These are phyloP conservation scores for Trypanosoma grayi DNA, from an alignment of 208 protist genomes.

Conservation along the genomic window DNA sequence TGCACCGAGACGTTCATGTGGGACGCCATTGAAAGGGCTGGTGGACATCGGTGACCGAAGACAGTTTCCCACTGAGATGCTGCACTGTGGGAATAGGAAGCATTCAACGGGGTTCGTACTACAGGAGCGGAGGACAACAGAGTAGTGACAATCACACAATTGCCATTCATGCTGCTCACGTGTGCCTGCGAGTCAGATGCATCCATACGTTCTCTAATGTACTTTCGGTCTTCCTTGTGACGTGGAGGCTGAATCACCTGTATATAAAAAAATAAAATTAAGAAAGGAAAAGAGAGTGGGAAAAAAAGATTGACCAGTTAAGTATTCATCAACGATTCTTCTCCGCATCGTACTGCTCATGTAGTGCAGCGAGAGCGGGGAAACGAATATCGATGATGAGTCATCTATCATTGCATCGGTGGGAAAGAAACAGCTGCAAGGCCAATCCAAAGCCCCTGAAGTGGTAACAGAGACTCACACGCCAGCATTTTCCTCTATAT, in stretches of 20 bases:
- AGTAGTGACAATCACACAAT: slow-evolving; percentile 25
- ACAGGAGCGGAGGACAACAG: neutral
- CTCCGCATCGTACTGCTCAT: no score
- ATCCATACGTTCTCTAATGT: slow-evolving; percentile 3
- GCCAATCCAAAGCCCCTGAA: no score
- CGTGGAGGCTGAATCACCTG: no score
- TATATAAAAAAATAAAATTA: neutral
- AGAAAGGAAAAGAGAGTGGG: neutral
- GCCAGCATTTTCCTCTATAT: no score
- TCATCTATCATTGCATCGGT: no score
- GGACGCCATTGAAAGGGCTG: neutral
- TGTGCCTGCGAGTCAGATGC: neutral
- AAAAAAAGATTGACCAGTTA: slow-evolving; percentile 5
- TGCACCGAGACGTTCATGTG: neutral
- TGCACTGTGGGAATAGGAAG: neutral
- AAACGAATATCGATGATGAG: no score
- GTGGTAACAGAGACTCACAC: no score
- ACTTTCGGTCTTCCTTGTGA: neutral
- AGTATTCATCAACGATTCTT: no score
- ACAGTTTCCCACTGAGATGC: neutral
- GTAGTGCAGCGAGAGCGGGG: no score
- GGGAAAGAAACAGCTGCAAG: no score
- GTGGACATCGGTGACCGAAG: neutral
- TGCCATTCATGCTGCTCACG: slow-evolving; percentile 13
- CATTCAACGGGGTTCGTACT: neutral